Conservation (phyloP, 179 eudicot genomes). For the Heliamphora pulchella region DNA sequence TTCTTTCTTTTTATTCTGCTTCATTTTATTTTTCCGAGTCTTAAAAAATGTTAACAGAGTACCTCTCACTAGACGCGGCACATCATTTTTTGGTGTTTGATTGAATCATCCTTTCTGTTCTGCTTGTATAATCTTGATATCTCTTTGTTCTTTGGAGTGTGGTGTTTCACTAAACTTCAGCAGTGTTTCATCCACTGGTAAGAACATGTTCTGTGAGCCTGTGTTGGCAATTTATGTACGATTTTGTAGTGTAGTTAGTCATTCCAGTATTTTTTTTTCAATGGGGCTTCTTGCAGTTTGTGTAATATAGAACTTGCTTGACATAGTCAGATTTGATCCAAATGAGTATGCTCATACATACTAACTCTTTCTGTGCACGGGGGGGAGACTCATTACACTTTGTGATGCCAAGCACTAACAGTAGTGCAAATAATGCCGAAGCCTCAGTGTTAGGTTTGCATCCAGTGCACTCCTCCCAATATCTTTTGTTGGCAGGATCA, state of each 20-base stretch:
- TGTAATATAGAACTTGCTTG: background rate
- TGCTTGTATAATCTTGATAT: no score
- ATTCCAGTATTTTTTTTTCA: background rate
- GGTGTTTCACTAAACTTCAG: background rate
- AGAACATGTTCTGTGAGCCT: background rate
- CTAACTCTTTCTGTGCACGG: background rate
- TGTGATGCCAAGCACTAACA: background rate
- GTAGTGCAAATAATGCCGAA: background rate
- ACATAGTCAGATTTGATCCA: background rate
- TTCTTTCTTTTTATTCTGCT: no score
- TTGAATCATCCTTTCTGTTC: no score
- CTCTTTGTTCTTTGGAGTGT: background rate
- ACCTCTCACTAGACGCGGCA: no score
- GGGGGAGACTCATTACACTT: background rate
- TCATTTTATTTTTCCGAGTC: no score
- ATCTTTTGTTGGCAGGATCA: background rate
- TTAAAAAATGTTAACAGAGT: no score
- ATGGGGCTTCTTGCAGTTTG: background rate
- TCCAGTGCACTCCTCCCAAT: background rate
- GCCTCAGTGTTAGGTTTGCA: background rate
- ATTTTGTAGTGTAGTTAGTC: background rate
- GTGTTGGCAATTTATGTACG: background rate
- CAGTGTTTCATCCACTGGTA: background rate
- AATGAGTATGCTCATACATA: background rate
- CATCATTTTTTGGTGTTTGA: no score